These are phyloP conservation scores for Aspergillus calidoustus DNA, from an alignment of 2,329 filamentous ascomycete species.

Conservation along the genomic window DNA sequence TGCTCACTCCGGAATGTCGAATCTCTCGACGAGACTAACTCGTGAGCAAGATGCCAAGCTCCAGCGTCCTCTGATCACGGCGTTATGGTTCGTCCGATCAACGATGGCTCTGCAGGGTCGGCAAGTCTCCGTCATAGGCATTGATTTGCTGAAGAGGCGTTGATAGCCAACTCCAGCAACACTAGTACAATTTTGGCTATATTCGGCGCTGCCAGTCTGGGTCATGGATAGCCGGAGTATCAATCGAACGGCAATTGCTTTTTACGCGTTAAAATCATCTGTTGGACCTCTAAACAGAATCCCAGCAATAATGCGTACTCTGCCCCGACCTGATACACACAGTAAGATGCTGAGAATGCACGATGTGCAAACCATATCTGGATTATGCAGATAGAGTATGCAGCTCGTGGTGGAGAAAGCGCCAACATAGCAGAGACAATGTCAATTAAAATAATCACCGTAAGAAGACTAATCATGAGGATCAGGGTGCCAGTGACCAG, in stretches of 20 bases:
- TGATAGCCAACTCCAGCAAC: neutral
- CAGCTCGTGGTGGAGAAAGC: constrained; percentile 12
- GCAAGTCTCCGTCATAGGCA: constrained; percentile 3
- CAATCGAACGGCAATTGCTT: neutral
- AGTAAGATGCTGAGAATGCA: neutral
- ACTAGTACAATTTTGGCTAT: neutral
- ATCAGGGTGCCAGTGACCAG: constrained; percentile 1
- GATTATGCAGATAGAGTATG: constrained; percentile 11
- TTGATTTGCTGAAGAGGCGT: neutral
- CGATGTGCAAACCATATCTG: constrained; percentile 3
- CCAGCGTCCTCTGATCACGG: constrained; percentile 2
- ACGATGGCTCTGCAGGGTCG: constrained; percentile 12
- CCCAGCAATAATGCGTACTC: constrained; percentile 11
- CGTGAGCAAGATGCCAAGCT: constrained; percentile 4
- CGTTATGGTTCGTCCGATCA: constrained; percentile 16
- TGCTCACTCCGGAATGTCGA: constrained; percentile 1
- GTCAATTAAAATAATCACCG: constrained; percentile 14
- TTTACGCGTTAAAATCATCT: neutral
- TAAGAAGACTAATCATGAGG: constrained; percentile 15
- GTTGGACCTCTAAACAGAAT: neutral
- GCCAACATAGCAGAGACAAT: constrained; percentile 14
- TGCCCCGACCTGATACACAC: neutral
- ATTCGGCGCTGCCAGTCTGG: constrained; percentile 7
- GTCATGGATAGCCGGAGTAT: constrained; percentile 1
- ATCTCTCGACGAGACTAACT: neutral